phyloP scores from a whole-genome alignment of 1,284 basidiomycete species.

The Cystobasidiaceae sp. region DNA sequence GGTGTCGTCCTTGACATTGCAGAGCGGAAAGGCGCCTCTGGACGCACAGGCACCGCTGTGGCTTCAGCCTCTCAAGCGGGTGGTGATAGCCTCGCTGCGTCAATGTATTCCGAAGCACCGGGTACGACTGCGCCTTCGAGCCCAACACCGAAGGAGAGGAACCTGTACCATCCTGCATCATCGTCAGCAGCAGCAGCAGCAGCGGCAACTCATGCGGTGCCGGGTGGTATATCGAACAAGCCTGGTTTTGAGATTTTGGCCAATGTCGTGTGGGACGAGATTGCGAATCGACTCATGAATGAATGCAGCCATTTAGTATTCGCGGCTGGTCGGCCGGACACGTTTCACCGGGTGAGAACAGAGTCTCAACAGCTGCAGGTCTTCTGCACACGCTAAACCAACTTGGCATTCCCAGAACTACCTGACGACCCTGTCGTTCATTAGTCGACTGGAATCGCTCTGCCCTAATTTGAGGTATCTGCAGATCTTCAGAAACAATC shows the following conservation, averaged over 20 bases:
- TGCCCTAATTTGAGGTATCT: constrained; percentile 70
- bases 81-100: too few species aligned
- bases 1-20: constrained; percentile 67
- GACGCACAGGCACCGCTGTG: neutral
- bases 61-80: too few species aligned
- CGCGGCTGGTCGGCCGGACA: constrained; percentile 79
- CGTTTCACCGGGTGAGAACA: constrained; percentile 70
- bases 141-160: constrained; percentile 7
- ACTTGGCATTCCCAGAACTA: constrained; percentile 58
- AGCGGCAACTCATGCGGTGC: neutral
- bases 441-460: constrained; percentile 74
- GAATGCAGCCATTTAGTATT: constrained; percentile 78
- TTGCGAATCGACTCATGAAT: constrained; percentile 70
- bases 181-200: neutral
- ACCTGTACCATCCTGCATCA: too few species aligned
- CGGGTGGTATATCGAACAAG: neutral
- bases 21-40: constrained; percentile 50
- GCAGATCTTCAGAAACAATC: constrained; percentile 64
- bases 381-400: neutral
- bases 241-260: constrained; percentile 69
- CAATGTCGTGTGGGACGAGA: constrained; percentile 80
- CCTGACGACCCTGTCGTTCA: constrained; percentile 72
- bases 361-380: neutral
- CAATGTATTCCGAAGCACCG: neutral
- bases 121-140: neutral